Evolutionary conservation across 2,329 filamentous ascomycete species (phyloP), one percentile per base, ranked within the genome.

Genomic region (Talaromyces sp.): DNA sequence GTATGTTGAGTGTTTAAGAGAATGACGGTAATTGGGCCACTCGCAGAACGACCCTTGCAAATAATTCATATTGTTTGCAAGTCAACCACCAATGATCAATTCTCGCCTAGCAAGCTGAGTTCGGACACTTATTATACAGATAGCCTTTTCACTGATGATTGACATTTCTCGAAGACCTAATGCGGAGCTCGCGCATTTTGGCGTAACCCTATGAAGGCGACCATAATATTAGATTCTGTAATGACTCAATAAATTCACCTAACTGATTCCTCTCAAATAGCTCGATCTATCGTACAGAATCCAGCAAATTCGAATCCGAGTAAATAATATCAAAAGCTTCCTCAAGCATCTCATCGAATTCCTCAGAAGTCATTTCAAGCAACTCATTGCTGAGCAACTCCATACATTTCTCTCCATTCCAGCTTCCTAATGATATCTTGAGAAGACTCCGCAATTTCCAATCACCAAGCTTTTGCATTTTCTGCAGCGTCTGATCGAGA

Each of bases 351-450:
- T 55, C 12, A 37, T 61, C 48, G 44, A 61, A 61, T 11, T 35
- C 3, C 6, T 61, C 28, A 2, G 35, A 11, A 18, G 37, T 18
- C 31, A 55, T n/a, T 25, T 7, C 59, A 35, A 61, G 48, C 48
- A 61, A 37, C 25, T 61, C 59, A 46, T 61, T 42, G 14, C 59
- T 61, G 9, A 61, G 48, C 35, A 61, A 12, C 44, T 61, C 59
- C 59, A 61, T 61, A 16, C 59, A 61, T 21, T 46, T 61, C 11
- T 61, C 59, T 23, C 59, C 59, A 42, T 42, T 7, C 59, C 48
- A 61, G 14, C 25, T 28, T 44, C 0, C 12, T 12, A 61, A 12
- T 12, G n/a, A 35, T 12, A 1, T n/a, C 14, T 44, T 9, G 2
- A 61, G 16, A 33, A 61, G 37, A n/a, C 11, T 2, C n/a, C 37